A percentile compares a stretch with the other conserved stretches of the same genome.
These are phyloP conservation scores for Metschnikowia drakensbergensis DNA, from an alignment of 805 yeast genomes.

Conservation along the genomic window DNA sequence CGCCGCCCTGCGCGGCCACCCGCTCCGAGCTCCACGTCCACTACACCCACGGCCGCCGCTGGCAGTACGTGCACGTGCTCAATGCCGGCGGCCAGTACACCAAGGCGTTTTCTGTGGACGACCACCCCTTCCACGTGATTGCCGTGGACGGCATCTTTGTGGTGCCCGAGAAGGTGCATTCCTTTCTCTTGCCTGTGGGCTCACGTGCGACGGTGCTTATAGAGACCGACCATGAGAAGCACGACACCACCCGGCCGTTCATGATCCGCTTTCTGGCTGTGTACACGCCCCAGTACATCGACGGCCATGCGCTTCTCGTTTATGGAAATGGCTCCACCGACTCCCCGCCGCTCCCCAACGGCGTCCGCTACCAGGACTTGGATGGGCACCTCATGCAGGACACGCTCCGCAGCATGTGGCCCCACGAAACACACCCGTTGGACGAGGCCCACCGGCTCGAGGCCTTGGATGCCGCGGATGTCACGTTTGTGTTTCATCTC, in stretches of 20 bases:
- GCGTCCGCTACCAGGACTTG: slow-evolving; percentile 19
- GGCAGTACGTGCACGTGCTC: slow-evolving; percentile 27
- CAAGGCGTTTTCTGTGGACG: slow-evolving; percentile 32
- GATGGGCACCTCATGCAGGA: slow-evolving; percentile 20
- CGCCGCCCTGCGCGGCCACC: slow-evolving; percentile 21
- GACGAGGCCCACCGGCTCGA: slow-evolving; percentile 7
- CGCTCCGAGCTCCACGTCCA: slow-evolving; percentile 17
- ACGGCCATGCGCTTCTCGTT: slow-evolving; percentile 24
- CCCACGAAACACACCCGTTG: slow-evolving; percentile 19
- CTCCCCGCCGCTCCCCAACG: slow-evolving; percentile 7
- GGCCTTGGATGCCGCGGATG: slow-evolving; percentile 19
- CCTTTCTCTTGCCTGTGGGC: slow-evolving; percentile 30
- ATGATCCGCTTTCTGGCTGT: slow-evolving; percentile 27
- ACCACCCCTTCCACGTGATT: slow-evolving; percentile 26
- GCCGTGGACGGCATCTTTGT: slow-evolving; percentile 33
- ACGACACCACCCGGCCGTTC: slow-evolving; percentile 19
- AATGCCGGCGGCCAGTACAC: slow-evolving; percentile 35
- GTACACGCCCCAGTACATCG: slow-evolving; percentile 26
- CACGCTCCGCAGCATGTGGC: slow-evolving; percentile 13
- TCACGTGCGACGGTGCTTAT: slow-evolving; percentile 26
- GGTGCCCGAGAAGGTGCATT: slow-evolving; percentile 22
- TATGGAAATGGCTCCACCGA: slow-evolving; percentile 15
- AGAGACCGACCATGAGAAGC: slow-evolving; percentile 19
- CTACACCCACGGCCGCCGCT: slow-evolving; percentile 19
- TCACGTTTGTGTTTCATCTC: slow-evolving; percentile 26